Evolutionary conservation across 148 eudicot species (phyloP), one percentile per base, ranked within the genome.

Genomic region (Fagopyrum esculentum): DNA sequence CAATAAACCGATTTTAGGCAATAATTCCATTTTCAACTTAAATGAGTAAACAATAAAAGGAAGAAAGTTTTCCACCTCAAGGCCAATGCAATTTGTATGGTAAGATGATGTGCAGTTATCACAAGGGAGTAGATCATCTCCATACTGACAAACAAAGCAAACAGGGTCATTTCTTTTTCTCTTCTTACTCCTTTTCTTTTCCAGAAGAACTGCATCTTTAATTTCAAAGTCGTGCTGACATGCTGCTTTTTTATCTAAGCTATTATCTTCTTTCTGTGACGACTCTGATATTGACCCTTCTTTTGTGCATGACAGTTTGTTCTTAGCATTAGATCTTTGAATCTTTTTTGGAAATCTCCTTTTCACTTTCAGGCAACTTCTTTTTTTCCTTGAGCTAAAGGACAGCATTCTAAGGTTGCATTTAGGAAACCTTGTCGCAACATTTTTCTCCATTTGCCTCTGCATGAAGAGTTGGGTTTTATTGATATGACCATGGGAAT

Each of bases 71-170:
- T 72, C 76, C 76, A 84, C 87, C 87, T 84, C 64, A 75, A 76
- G 81, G 26, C 76, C 81, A 73, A 80, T 74, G 83, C 87, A 84
- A 26, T 45, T 69, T 72, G 72, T 51, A 79, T 85, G 88, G 71
- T 83, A 85, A 10, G 88, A 83, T 64, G 82, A 83, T 74, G 76
- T 30, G 84, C 88, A 85, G 76, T 29, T 72, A 75, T 83, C 88
- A 85, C 88, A 85, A 79, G 81, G 86, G 63, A 74, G 78, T 49
- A 83, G 79, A 70, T 83, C 78, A 29, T 77, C 86, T 75, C 88
- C 88, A 81, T 85, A 73, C 75, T 85, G 85, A 77, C 88, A 85
- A 77, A 83, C 76, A 72, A 83, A 83, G 78, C 88, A 85, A 76
- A 85, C 86, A 35, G 86, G 77, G 73, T 85, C 88, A 69, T 35